Conservation (phyloP, 768 basidiomycete species). For the Nidularia sp. region DNA sequence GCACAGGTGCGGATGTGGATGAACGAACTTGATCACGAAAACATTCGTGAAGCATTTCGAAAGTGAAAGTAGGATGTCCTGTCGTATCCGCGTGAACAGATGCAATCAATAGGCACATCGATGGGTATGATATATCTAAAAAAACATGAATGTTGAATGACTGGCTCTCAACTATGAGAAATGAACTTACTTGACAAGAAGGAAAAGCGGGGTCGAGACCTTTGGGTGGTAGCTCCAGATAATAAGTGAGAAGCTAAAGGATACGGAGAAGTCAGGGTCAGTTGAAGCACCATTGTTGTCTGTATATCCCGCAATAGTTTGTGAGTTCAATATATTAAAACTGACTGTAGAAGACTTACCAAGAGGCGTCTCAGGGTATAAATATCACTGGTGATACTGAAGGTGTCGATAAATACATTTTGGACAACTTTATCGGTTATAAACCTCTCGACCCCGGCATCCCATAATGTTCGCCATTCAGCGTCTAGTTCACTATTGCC, state of each 20-base stretch:
- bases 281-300: slow-evolving; percentile 37
- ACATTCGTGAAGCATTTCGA: slow-evolving; percentile 83
- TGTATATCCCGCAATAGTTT: slow-evolving; percentile 13
- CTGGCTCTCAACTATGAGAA: neutral
- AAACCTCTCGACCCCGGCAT: slow-evolving; percentile 49
- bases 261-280: slow-evolving; percentile 51
- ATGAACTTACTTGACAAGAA: slow-evolving; percentile 47
- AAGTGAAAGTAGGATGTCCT: slow-evolving; percentile 80
- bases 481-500: slow-evolving; percentile 16
- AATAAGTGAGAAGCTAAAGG: slow-evolving; percentile 42
- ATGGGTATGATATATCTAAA: slow-evolving; percentile 72
- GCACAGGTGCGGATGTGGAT: slow-evolving; percentile 71
- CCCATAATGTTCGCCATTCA: slow-evolving; percentile 69
- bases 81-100: slow-evolving; percentile 70
- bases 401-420: slow-evolving; percentile 51
- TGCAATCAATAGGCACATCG: slow-evolving; percentile 82
- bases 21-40: slow-evolving; percentile 75
- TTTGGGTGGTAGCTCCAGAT: slow-evolving; percentile 44
- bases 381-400: slow-evolving; percentile 56
- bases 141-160: neutral
- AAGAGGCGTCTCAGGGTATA: slow-evolving; percentile 55
- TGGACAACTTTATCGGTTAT: slow-evolving; percentile 42
- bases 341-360: slow-evolving; percentile 32
- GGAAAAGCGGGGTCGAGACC: slow-evolving; percentile 48
- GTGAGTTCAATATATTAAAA: neutral